phyloP scores from a whole-genome alignment of 208 protist species.

The Trypanosoma brucei region DNA sequence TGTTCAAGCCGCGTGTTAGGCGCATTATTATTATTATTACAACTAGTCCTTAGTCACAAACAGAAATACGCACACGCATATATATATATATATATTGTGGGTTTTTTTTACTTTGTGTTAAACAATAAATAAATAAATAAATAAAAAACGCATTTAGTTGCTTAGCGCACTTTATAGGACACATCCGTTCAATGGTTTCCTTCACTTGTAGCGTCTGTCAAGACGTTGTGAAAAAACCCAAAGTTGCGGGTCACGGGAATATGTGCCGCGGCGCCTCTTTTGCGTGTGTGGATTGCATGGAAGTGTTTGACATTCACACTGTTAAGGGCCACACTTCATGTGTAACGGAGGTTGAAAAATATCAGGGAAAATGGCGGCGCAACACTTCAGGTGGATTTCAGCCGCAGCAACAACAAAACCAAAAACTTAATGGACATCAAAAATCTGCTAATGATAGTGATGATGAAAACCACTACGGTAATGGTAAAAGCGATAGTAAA shows the following conservation, averaged over 20 bases:
- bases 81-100: too few relatives aligned
- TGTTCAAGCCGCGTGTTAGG: too few relatives aligned
- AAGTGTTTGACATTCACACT: slow-evolving; percentile 61
- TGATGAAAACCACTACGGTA: too few relatives aligned
- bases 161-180: neutral
- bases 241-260: slow-evolving; percentile 59
- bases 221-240: slow-evolving; percentile 90
- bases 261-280: slow-evolving; percentile 54
- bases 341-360: slow-evolving; percentile 81
- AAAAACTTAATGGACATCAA: slow-evolving; percentile 7
- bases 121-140: neutral
- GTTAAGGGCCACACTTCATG: slow-evolving; percentile 83
- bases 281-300: slow-evolving; percentile 89
- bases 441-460: neutral
- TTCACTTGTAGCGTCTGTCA: slow-evolving; percentile 84
- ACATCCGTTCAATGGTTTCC: slow-evolving; percentile 61
- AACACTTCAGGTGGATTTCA: neutral
- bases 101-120: too few relatives aligned
- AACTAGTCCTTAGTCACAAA: too few relatives aligned
- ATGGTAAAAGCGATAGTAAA: too few relatives aligned
- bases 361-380: slow-evolving; percentile 76
- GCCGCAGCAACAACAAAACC: neutral
- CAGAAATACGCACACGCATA: too few relatives aligned
- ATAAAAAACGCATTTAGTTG: neutral
- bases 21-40: too few relatives aligned